phyloP scores from a whole-genome alignment of 305 asterid species.

The Fraxinus velutina region DNA sequence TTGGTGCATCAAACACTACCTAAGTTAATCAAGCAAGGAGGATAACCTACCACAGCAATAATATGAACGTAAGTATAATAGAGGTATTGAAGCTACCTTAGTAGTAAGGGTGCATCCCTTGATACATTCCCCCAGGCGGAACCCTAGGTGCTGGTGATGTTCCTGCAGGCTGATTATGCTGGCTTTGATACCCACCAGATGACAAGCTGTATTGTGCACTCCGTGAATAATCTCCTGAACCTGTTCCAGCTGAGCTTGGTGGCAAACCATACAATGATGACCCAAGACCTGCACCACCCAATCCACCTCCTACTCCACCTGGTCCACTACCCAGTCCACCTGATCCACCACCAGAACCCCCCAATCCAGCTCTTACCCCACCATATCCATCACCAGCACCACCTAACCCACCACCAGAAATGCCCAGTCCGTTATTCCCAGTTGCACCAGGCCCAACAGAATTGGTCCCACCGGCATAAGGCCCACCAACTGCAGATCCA shows the following conservation, averaged over 20 bases:
- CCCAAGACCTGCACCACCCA: conserved; percentile 45
- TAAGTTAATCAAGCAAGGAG: conserved; percentile 7
- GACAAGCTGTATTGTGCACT: conserved; percentile 45
- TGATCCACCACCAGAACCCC: conserved; percentile 33
- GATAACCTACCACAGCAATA: conserved; percentile 6
- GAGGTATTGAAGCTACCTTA: conserved; percentile 48
- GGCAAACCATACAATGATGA: conserved; percentile 57
- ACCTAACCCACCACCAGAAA: conserved; percentile 4
- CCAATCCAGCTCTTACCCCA: conserved; percentile 24
- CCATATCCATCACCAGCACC: conserved; percentile 23
- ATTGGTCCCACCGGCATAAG: conserved; percentile 49
- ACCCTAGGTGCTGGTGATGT: conserved; percentile 48
- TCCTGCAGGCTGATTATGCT: conserved; percentile 53
- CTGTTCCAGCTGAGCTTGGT: conserved; percentile 49
- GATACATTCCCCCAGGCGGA: conserved; percentile 64
- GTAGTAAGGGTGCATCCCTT: conserved; percentile 63
- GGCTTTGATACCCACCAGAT: conserved; percentile 52
- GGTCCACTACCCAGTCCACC: conserved; percentile 30
- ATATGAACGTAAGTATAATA: background rate
- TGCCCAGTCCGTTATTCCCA: conserved; percentile 43
- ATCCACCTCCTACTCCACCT: conserved; percentile 37
- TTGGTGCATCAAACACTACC: no score
- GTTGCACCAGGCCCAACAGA: conserved; percentile 48
- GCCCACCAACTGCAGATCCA: conserved; percentile 48
- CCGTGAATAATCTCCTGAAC: conserved; percentile 50